Percentiles rank a stretch among this genome's conserved stretches.
Conservation (phyloP, 192 early-diverging fungal genomes). For the Coemansia sp. region DNA sequence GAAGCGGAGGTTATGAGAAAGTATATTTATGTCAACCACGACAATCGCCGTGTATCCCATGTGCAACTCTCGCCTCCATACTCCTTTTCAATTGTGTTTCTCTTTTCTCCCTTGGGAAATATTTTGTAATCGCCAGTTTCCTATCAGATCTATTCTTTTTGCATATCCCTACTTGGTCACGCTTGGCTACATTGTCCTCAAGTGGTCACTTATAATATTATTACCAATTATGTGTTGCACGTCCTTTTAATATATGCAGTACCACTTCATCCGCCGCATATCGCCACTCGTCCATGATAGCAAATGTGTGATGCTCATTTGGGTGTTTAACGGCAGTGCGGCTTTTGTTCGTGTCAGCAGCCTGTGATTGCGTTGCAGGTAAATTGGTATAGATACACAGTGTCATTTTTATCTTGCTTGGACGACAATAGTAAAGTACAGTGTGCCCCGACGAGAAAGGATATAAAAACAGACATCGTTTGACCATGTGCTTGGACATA, state of each 20-base stretch:
- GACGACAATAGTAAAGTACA: neutral
- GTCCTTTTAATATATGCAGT: constrained; percentile 29
- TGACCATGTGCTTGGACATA: neutral
- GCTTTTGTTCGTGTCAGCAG: neutral
- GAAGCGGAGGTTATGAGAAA: neutral
- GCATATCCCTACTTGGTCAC: neutral
- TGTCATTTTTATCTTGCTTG: neutral
- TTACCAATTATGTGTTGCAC: constrained; percentile 1
- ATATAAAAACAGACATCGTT: neutral
- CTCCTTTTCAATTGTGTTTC: neutral
- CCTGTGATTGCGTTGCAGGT: neutral
- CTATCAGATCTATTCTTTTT: neutral
- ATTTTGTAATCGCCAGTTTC: neutral
- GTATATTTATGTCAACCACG: neutral
- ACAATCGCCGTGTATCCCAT: neutral
- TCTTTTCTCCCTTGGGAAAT: neutral
- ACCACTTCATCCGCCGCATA: neutral
- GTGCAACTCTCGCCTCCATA: neutral
- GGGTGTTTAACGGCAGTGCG: neutral
- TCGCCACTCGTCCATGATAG: neutral
- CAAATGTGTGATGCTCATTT: neutral
- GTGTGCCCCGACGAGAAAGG: neutral
- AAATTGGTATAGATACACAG: neutral
- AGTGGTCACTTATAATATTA: neutral
- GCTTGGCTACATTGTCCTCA: neutral